Evolutionary conservation across 2,329 filamentous ascomycete genomes (phyloP).

Genomic region (Grosmannia huntii): DNA sequence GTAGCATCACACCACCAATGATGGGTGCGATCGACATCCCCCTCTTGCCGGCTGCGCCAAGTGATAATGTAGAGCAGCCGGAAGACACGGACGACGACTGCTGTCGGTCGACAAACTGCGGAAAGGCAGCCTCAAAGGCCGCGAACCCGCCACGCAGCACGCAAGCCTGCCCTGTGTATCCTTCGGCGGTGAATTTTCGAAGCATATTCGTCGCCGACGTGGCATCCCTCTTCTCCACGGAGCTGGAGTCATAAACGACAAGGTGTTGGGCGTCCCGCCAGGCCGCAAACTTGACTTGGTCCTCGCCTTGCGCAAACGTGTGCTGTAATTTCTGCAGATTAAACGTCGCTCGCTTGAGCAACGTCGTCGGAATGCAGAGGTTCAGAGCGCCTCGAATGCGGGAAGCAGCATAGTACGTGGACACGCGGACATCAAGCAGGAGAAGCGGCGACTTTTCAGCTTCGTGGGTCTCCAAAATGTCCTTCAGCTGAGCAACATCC

Average conservation of each 20-base stretch:
- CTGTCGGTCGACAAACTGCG: slow-evolving; percentile 46
- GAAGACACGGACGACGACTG: slow-evolving; percentile 19
- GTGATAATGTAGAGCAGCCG: slow-evolving; percentile 32
- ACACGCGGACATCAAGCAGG: slow-evolving; percentile 75
- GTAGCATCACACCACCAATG: slow-evolving; percentile 81
- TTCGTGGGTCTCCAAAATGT: slow-evolving; percentile 34
- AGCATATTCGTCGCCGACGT: slow-evolving; percentile 71
- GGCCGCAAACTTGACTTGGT: slow-evolving; percentile 58
- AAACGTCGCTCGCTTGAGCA: slow-evolving; percentile 83
- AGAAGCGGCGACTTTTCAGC: slow-evolving; percentile 33
- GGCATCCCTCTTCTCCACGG: slow-evolving; percentile 68
- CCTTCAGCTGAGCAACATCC: slow-evolving; percentile 37
- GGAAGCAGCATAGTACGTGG: slow-evolving; percentile 64
- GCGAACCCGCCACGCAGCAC: slow-evolving; percentile 75
- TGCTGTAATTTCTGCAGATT: slow-evolving; percentile 77
- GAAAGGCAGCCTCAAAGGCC: slow-evolving; percentile 55
- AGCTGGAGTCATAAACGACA: slow-evolving; percentile 75
- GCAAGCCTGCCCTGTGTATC: slow-evolving; percentile 59
- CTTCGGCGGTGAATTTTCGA: slow-evolving; percentile 82
- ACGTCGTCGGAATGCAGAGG: slow-evolving; percentile 85
- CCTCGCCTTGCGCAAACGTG: slow-evolving; percentile 63
- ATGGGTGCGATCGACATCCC: slow-evolving; percentile 50
- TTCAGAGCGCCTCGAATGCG: slow-evolving; percentile 75
- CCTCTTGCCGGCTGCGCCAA: slow-evolving; percentile 32
- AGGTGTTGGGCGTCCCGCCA: slow-evolving; percentile 69